phyloP scores from a whole-genome alignment of 345 rosid genomes.

The Balakata baccata region DNA sequence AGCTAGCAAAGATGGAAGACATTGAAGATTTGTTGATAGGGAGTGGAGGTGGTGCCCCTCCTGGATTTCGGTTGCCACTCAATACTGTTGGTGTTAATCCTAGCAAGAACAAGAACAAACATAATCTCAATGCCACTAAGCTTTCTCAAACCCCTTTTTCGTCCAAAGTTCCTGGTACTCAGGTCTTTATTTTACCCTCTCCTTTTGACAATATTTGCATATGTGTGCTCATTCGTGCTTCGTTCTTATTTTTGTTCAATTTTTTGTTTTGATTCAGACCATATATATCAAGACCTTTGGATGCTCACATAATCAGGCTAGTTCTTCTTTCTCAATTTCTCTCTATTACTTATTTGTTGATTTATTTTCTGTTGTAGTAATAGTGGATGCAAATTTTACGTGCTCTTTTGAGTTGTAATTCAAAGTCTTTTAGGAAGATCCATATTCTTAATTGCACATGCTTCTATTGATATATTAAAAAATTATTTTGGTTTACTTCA shows the following conservation, averaged over 20 bases:
- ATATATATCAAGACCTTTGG: conserved; percentile 89
- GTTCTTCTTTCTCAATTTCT: conserved; percentile 9
- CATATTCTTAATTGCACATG: background rate
- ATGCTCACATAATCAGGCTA: conserved; percentile 92
- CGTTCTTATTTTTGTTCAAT: background rate
- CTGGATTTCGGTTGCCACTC: conserved; percentile 69
- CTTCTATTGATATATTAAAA: background rate
- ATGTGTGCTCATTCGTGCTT: background rate
- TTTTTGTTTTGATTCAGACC: conserved; percentile 39
- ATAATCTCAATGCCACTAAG: conserved; percentile 16
- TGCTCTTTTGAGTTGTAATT: background rate
- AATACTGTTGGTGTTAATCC: conserved; percentile 53
- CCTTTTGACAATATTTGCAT: background rate
- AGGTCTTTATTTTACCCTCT: conserved; percentile 40
- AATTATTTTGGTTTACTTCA: background rate
- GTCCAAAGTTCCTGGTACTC: conserved; percentile 69
- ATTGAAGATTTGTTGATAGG: conserved; percentile 72
- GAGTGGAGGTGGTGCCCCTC: conserved; percentile 49
- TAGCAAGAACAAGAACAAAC: conserved; percentile 43
- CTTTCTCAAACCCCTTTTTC: conserved; percentile 37
- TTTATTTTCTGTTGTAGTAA: no score
- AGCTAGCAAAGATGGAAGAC: conserved; percentile 62
- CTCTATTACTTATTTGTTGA: no score
- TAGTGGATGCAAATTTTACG: no score
- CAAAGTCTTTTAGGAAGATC: background rate